phyloP scores from a whole-genome alignment of 768 basidiomycete genomes.

The Amanita rimosa region DNA sequence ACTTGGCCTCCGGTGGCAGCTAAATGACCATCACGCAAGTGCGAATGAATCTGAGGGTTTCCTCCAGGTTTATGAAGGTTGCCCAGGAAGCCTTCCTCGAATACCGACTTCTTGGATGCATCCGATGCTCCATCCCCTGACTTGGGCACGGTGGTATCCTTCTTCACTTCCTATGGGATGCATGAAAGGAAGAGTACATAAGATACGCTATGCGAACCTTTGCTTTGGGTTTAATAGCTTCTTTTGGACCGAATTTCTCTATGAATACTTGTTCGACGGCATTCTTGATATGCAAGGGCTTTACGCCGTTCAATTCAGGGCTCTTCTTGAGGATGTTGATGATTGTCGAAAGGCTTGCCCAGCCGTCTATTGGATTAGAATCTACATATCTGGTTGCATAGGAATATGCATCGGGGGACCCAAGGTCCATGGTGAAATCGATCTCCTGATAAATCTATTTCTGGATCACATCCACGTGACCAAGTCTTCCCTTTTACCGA shows the following conservation, averaged over 20 bases:
- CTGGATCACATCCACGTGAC: constrained; percentile 1
- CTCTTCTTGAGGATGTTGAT: constrained; percentile 53
- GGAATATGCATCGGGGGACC: constrained; percentile 41
- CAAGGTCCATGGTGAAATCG: constrained; percentile 32
- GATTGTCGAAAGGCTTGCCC: constrained; percentile 62
- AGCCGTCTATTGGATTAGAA: constrained; percentile 48
- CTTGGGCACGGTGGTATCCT: constrained; percentile 21
- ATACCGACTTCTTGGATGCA: constrained; percentile 51
- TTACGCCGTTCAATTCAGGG: constrained; percentile 71
- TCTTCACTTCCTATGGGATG: constrained; percentile 36
- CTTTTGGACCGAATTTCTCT: constrained; percentile 64
- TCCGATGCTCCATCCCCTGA: constrained; percentile 18
- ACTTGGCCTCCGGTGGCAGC: constrained; percentile 72
- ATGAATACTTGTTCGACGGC: constrained; percentile 61
- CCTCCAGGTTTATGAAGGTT: constrained; percentile 87
- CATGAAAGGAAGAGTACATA: not conserved
- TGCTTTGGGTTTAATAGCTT: constrained; percentile 48
- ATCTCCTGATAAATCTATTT: constrained; percentile 1
- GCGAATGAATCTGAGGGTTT: constrained; percentile 77
- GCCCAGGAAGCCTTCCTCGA: constrained; percentile 92
- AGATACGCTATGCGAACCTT: constrained; percentile 32
- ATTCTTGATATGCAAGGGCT: constrained; percentile 75
- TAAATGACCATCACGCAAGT: constrained; percentile 74
- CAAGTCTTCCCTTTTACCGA: constrained; percentile 13
- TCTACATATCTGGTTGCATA: constrained; percentile 33